Evolutionary conservation across 768 basidiomycete genomes (phyloP), one percentile per base, ranked within the genome.

Genomic region (Pleurotus eryngii): DNA sequence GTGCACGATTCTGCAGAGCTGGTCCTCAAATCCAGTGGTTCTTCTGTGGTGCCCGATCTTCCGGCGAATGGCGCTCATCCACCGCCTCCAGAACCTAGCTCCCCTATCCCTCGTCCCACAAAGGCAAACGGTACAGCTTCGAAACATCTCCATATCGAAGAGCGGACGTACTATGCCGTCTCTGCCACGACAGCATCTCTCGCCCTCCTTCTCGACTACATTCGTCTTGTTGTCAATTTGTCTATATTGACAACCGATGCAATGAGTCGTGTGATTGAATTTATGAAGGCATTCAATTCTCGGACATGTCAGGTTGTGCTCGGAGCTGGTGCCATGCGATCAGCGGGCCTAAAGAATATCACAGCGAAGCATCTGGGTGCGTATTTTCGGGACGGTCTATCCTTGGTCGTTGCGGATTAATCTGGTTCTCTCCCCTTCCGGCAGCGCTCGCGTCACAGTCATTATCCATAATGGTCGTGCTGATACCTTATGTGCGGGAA

Each of bases 301-400:
- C 78, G 97, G 63, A 96, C 94, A 2, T 99, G 97, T 72, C 97
- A 98, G 69, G 95, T 98, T 46, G 97, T 99, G 0, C 79, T 99
- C 7, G 97, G 97, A 3, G 97, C 97, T 7, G 97, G 97, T 12
- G 97, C 97, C n/a, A 98, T 98, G 95, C 81, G 95, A 43, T 95
- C 92, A 15, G 97, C 97, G 17, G 97, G 97, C 5, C 73, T 99
- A 65, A 98, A 92, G 73, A 96, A 98, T 68, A 99, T 99, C 68
- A 98, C 97, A 0, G 97, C 97, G 40, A 97, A 94, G 70, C 96
- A 99, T 76, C 80, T 99, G 20, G 95, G 94, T 92, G 61, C 59
- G 82, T 66, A 59, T 58, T 53, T 7, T 45, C 42, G 42, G 20
- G 20, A 22, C 15, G 4, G 46, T 59, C 56, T 14, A 51, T 55